Evolutionary conservation across 1,284 basidiomycete genomes (phyloP).

Genomic region (Moesziomyces sp.): DNA sequence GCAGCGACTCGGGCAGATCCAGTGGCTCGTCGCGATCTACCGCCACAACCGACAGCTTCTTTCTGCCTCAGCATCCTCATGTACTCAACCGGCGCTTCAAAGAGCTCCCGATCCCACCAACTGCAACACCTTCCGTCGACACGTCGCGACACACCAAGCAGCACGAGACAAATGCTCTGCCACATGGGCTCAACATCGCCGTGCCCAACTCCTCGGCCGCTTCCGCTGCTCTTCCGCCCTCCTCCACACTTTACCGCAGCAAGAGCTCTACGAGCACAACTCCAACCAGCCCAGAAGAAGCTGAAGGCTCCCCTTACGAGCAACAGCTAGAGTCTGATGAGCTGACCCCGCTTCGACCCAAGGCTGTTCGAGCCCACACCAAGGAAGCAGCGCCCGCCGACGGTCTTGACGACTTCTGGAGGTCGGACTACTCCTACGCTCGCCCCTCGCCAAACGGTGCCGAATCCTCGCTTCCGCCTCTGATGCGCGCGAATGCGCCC

Average conservation of each 20-base stretch:
- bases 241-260: slow-evolving; percentile 21
- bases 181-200: slow-evolving; percentile 19
- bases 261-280: slow-evolving; percentile 48
- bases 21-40: slow-evolving; percentile 40
- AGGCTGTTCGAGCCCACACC: neutral
- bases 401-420: slow-evolving; percentile 30
- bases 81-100: slow-evolving; percentile 18
- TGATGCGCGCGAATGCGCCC: slow-evolving; percentile 33
- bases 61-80: slow-evolving; percentile 35
- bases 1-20: slow-evolving; percentile 41
- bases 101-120: slow-evolving; percentile 20
- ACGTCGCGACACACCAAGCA: neutral
- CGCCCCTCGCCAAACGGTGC: slow-evolving; percentile 8
- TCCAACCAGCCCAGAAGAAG: slow-evolving; percentile 47
- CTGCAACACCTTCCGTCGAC: slow-evolving; percentile 13
- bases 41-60: slow-evolving; percentile 38
- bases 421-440: slow-evolving; percentile 34
- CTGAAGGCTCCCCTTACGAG: slow-evolving; percentile 9
- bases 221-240: slow-evolving; percentile 1
- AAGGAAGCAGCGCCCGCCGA: neutral
- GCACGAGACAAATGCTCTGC: neutral
- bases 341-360: neutral
- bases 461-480: slow-evolving; percentile 23
- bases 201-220: neutral
- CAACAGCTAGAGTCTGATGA: slow-evolving; percentile 1